Evolutionary conservation across 176 grass and related monocot genomes (phyloP).

Genomic region (Cenchrus americanus): DNA sequence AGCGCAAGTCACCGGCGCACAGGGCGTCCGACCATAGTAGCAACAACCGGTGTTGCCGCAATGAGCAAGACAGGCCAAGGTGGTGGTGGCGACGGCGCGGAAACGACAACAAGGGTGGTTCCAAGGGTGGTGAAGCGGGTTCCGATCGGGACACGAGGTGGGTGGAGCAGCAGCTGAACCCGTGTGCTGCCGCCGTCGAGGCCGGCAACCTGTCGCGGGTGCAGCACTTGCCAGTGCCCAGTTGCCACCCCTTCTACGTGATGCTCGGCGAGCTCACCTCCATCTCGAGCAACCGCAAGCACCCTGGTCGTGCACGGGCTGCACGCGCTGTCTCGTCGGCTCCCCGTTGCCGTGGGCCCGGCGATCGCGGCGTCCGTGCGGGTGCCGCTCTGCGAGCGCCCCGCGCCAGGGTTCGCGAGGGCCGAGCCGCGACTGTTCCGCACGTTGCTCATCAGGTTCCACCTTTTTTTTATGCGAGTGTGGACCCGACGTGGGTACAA

Average conservation of each 20-base stretch:
- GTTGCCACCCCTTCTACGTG: constrained; percentile 75
- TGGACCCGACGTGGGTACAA: too few relatives aligned
- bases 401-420: constrained; percentile 39
- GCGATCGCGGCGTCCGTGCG: constrained; percentile 37
- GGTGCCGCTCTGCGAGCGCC: constrained; percentile 28
- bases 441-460: constrained; percentile 76
- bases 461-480: too few relatives aligned
- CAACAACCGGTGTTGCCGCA: constrained; percentile 37
- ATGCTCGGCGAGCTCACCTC: constrained; percentile 83
- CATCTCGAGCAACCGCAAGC: constrained; percentile 78
- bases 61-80: constrained; percentile 29
- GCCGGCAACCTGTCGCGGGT: constrained; percentile 66
- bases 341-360: too few relatives aligned
- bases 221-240: too few relatives aligned
- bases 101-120: constrained; percentile 39
- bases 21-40: neutral
- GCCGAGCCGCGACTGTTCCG: constrained; percentile 75
- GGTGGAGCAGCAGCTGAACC: constrained; percentile 93
- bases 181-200: constrained; percentile 75
- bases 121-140: constrained; percentile 43
- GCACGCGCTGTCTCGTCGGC: constrained; percentile 42
- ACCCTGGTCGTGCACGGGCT: constrained; percentile 79
- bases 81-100: too few relatives aligned
- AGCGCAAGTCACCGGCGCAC: constrained; percentile 53
- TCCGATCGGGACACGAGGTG: constrained; percentile 66